phyloP scores from a whole-genome alignment of 495 filamentous ascomycete genomes.

The Rhizodiscina lignyota region DNA sequence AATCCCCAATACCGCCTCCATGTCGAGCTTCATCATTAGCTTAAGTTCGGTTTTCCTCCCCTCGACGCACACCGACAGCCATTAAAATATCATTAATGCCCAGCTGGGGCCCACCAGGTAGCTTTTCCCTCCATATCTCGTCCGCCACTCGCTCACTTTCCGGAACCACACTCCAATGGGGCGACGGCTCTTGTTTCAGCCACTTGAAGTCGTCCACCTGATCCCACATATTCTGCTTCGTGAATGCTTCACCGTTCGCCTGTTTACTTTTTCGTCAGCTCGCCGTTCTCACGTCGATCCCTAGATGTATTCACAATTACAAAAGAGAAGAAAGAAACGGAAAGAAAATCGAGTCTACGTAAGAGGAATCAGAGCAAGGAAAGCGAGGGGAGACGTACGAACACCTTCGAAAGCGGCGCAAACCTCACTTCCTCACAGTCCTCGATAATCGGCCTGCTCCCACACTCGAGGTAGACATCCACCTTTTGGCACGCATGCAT shows the following conservation, averaged over 20 bases:
- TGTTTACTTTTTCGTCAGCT: constrained; percentile 2
- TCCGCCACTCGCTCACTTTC: constrained; percentile 41
- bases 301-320: too few relatives aligned
- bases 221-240: constrained; percentile 75
- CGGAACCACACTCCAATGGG: constrained; percentile 67
- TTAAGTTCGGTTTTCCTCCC: too few relatives aligned
- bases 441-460: constrained; percentile 84
- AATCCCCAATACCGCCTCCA: too few relatives aligned
- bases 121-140: constrained; percentile 52
- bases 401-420: constrained; percentile 37
- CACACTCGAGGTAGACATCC: constrained; percentile 66
- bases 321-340: too few relatives aligned
- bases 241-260: constrained; percentile 21
- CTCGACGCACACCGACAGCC: constrained; percentile 14
- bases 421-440: constrained; percentile 68
- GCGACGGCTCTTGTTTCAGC: constrained; percentile 71
- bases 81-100: constrained; percentile 53
- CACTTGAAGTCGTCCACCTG: constrained; percentile 96
- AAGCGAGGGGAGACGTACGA: neutral
- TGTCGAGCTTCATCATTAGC: too few relatives aligned
- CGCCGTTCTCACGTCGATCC: neutral
- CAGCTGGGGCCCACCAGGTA: constrained; percentile 44
- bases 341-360: too few relatives aligned
- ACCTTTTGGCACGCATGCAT: constrained; percentile 75
- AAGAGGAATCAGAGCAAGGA: too few relatives aligned